Base-by-base conservation (phyloP, 2,329 filamentous ascomycete genomes). In the Aspergillus carbonarius region DNA sequence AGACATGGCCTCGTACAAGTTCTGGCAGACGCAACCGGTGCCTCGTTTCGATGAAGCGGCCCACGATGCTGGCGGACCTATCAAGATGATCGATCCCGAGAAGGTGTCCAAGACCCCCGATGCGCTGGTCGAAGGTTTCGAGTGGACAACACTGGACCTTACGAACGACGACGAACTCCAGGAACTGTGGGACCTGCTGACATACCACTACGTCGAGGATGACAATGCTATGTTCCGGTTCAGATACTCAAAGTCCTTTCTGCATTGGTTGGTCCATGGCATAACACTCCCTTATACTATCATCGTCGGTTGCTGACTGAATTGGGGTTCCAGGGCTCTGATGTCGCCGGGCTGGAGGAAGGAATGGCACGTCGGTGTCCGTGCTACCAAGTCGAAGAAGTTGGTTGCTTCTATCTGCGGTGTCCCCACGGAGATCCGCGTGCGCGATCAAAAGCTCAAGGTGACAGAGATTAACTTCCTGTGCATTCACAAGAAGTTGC, bases 21-120 rank as follows among this genome's bases (percentile, higher is more conserved):
- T 99, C 80, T 99, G 95, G 95, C 88, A 92, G 75, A 99, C 95
- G 48, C 95, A 99, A 76, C 95, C 95, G 0, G 95, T 99, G 59
- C 90, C 91, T 52, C 88, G 88, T 70, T 96, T 98, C 71, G 77
- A 80, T 53, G 79, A 82, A 80, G 88, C 73, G 76, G 79, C 83
- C 53, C 77, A 27, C 48, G 58, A 87, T 50, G 81, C 87, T 63
- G 93, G 98, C 69, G 95, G 95, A 0, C 92, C 93, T 0, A 90
- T 99, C 72, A 90, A 88, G 77, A 79, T 88, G 17, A 90, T 93
- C 69, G 88, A 89, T 60, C 83, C 90, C 15, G 91, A 92, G 34
- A 83, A 91, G 60, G 88, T 98, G 17, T 82, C 90, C 54, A 91
- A 89, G 75, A 86, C 91, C 62, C 91, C 92, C 15, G 83, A 88